Base-by-base conservation (phyloP, 129 eudicot genomes). In the Tagetes erecta region DNA sequence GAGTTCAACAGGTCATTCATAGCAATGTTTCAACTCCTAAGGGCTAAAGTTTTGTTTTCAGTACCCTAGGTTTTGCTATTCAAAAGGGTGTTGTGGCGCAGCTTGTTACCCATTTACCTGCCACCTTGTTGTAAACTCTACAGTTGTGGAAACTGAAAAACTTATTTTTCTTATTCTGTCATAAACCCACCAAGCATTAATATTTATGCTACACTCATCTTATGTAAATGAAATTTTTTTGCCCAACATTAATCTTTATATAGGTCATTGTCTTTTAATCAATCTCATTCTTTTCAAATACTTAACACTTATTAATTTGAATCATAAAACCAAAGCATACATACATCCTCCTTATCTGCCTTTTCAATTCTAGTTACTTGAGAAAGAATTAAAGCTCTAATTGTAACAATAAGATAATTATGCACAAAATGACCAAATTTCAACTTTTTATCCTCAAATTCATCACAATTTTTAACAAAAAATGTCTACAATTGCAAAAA, bases 291-390 rank as follows among this genome's bases (percentile, higher is more conserved):
- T 57, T 57, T 5, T 33, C 64, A 7, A n/a, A 58, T 58, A 39
- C 1, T 31, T 10, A 60, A 35, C 20, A 34, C 2, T 34, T 73
- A 59, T 11, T 33, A 58, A 44, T 58, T 42, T 12, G n/a, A 42
- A 35, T 10, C 69, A 57, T 47, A 44, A 42, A 59, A 42, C 33
- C 34, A 57, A 72, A 57, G 34, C 66, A 57, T 8, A 4, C 66
- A 57, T 8, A 4, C 34, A 10, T 9, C 37, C 56, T 36, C 73
- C 8, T 69, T 40, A 6, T 53, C 39, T 52, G 59, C 31, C 58
- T 52, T 52, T n/a, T 2, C 35, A 58, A 59, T 34, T 12, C 57
- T 58, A 56, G 11, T 6, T 45, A 30, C 12, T 57, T 27, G 33
- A 59, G 27, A 59, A 72, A 56, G 58, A 44, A 44, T 33, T 6